These are phyloP conservation scores for Borovskyia barvae DNA, from an alignment of 208 protist species.

Conservation along the genomic window DNA sequence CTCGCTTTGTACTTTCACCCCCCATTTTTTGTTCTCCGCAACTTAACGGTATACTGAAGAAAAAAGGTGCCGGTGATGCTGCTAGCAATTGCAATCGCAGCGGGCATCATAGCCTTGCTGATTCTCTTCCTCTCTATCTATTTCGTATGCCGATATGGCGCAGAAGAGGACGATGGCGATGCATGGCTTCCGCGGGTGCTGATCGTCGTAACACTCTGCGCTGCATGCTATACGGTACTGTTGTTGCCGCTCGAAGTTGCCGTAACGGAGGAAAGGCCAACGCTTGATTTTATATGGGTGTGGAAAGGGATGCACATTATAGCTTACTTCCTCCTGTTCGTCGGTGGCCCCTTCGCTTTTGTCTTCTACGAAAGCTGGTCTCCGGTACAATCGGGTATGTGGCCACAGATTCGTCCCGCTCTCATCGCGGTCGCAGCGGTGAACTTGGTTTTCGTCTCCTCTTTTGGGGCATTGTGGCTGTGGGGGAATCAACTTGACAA, in stretches of 20 bases:
- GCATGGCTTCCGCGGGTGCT: conserved; percentile 48
- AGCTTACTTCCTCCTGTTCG: conserved; percentile 35
- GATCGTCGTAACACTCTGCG: conserved; percentile 37
- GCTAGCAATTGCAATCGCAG: conserved; percentile 43
- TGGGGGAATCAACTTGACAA: conserved; percentile 16
- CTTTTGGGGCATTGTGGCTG: conserved; percentile 24
- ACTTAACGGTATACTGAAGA: not conserved
- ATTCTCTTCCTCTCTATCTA: conserved; percentile 49
- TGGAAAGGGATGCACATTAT: conserved; percentile 25
- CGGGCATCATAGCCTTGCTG: conserved; percentile 47
- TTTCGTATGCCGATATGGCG: conserved; percentile 43
- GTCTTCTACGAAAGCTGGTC: conserved; percentile 89
- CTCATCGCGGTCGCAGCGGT: conserved; percentile 2
- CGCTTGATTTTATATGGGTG: conserved; percentile 12
- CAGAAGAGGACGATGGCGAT: conserved; percentile 66
- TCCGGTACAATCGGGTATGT: conserved; percentile 22
- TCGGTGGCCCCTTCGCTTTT: conserved; percentile 85
- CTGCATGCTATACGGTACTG: conserved; percentile 73
- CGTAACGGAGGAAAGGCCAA: conserved; percentile 30
- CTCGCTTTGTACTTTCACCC: not conserved
- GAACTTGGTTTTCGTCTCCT: conserved; percentile 10
- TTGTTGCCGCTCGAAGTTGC: conserved; percentile 93
- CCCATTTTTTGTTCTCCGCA: conserved; percentile 2
- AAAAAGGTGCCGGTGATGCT: conserved; percentile 28
- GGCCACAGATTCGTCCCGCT: conserved; percentile 21